These are phyloP conservation scores for Plasmodium falciparum DNA, from an alignment of 169 alveolate species.

Conservation along the genomic window DNA sequence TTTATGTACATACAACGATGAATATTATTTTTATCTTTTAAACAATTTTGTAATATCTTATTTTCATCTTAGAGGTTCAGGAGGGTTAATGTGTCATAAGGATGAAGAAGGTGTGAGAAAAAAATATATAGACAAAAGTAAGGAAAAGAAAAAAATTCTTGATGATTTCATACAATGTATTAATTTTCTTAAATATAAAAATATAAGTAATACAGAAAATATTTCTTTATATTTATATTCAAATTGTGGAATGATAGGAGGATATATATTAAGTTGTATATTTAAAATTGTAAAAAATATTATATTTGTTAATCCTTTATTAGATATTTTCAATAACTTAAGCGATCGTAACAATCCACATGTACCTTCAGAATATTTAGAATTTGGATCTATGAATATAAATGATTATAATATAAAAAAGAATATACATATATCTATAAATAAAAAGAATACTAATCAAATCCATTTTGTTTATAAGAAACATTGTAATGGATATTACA, in stretches of 20 bases:
- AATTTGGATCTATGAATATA: conserved; percentile 74
- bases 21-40: conserved; percentile 31
- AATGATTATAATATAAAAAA: not conserved
- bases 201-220: conserved; percentile 39
- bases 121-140: not conserved
- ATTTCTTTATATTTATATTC: conserved; percentile 43
- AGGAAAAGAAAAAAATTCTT: conserved; percentile 7
- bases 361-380: conserved; percentile 78
- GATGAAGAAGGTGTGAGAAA: not conserved
- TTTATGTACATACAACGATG: conserved; percentile 46
- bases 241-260: conserved; percentile 62
- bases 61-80: conserved; percentile 71
- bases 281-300: conserved; percentile 29
- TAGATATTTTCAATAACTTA: conserved; percentile 76
- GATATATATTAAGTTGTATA: conserved; percentile 15
- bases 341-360: conserved; percentile 41
- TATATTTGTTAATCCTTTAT: conserved; percentile 78
- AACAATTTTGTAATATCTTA: conserved; percentile 28
- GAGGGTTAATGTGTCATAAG: conserved; percentile 3
- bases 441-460: not conserved
- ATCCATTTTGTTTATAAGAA: not conserved
- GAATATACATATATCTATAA: not conserved
- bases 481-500: not conserved
- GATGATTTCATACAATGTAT: conserved; percentile 42
- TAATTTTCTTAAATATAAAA: conserved; percentile 38